Evolutionary conservation across 371 early-diverging fungal species (phyloP), one percentile per base, ranked within the genome.

Genomic region (Apophysomyces ossiformis): DNA sequence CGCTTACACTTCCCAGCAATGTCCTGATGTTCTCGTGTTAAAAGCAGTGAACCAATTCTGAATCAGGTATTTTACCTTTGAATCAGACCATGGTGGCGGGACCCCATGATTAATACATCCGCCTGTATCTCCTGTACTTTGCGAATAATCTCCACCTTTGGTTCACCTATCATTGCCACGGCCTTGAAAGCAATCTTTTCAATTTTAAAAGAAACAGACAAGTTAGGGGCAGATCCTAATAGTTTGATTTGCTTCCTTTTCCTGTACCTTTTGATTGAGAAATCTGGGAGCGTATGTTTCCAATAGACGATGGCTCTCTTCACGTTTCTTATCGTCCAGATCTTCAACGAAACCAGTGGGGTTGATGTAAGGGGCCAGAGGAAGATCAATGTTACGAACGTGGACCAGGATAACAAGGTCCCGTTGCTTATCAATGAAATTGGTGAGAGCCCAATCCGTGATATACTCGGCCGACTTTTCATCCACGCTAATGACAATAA

Each of bases 91-190:
- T 86, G 68, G 36, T 86, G 85, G 44, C 87, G 77, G 13, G 85
- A 83, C 7, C 89, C 88, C 71, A 89, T 75, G 60, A 89, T 69
- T 0, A 89, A 71, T 3, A 79, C 76, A 71, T 87, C 87, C 4
- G 87, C 82, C 50, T 83, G 77, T 16, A 83, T 67, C 59, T 87
- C 87, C 18, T 61, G 64, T 5, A 75, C 78, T 46, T 87, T 87
- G 41, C 82, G 74, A 32, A 87, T 73, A 60, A 89, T 70, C 56
- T 87, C 89, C 5, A 70, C 69, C 38, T 82, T 79, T 7, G 87
- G 79, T 58, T 88, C 87, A 11, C 87, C 87, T 44, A 81, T 76
- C 81, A 86, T 85, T 0, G 85, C 84, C 44, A 87, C 83, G 12
- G 87, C 88, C 66, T 85, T 85, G 58, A 81, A 83, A 4, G 83